phyloP scores from a whole-genome alignment of 2,329 filamentous ascomycete species.

The Herpotrichia juniperi region DNA sequence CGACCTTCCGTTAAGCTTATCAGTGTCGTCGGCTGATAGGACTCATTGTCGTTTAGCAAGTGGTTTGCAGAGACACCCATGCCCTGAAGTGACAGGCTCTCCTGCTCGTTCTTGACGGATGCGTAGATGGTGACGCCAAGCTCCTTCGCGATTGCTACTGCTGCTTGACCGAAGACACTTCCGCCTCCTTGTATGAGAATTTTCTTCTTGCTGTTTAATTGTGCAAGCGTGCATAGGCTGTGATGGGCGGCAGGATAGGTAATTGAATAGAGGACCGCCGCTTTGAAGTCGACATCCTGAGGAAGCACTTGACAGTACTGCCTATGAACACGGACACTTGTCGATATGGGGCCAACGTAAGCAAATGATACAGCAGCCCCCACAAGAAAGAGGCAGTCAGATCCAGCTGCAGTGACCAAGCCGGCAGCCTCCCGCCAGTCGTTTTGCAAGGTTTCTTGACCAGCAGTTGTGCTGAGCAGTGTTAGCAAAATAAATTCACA shows the following conservation, averaged over 20 bases:
- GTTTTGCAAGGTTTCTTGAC: too few relatives aligned
- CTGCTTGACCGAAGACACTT: conserved; percentile 22
- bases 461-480: too few relatives aligned
- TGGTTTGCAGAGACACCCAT: conserved; percentile 23
- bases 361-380: background rate
- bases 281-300: background rate
- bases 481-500: too few relatives aligned
- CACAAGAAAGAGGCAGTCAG: too few relatives aligned
- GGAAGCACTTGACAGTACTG: background rate
- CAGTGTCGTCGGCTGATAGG: too few relatives aligned
- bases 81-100: conserved; percentile 24
- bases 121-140: conserved; percentile 18
- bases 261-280: conserved; percentile 5
- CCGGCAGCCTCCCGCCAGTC: conserved; percentile 6
- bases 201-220: too few relatives aligned
- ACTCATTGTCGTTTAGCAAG: too few relatives aligned
- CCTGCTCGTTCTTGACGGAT: conserved; percentile 29
- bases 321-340: background rate
- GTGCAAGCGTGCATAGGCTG: too few relatives aligned
- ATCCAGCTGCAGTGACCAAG: conserved; percentile 2
- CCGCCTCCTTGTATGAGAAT: background rate
- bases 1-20: too few relatives aligned
- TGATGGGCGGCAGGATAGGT: conserved; percentile 6
- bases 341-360: conserved; percentile 5
- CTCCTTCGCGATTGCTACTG: conserved; percentile 15